A percentile compares a stretch with the other conserved stretches of the same genome.
These are phyloP conservation scores for Hypoxylon lienhwacheense DNA, from an alignment of 495 filamentous ascomycete genomes.

Conservation along the genomic window DNA sequence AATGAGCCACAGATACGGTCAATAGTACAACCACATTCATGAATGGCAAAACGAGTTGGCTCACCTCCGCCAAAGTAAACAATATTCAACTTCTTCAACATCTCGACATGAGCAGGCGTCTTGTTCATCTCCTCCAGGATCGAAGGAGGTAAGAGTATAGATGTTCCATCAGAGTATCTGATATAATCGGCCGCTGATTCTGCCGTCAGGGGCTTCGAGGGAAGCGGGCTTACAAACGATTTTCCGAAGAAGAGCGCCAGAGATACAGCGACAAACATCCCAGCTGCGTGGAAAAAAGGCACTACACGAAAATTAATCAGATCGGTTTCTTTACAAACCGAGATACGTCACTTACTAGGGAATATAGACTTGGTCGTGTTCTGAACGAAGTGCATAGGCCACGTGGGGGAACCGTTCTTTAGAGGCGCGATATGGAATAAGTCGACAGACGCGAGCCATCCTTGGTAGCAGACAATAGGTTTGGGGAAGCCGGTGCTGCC, in stretches of 20 bases:
- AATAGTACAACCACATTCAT: background rate
- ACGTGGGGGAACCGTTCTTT: slow-evolving; percentile 3
- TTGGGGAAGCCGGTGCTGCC: slow-evolving; percentile 52
- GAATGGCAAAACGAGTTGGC: background rate
- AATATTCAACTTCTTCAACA: slow-evolving; percentile 37
- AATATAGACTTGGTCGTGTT: background rate
- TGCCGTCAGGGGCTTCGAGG: slow-evolving; percentile 34
- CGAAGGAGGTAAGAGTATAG: slow-evolving; percentile 42
- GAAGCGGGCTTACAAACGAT: slow-evolving; percentile 18
- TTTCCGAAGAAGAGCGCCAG: slow-evolving; percentile 21
- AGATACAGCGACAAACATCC: slow-evolving; percentile 28
- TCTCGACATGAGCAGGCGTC: slow-evolving; percentile 28
- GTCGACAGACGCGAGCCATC: slow-evolving; percentile 6
- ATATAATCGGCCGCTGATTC: slow-evolving; percentile 39
- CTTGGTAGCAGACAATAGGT: slow-evolving; percentile 36
- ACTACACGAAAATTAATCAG: slow-evolving; percentile 30
- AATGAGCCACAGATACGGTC: background rate
- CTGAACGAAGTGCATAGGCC: background rate
- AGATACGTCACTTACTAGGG: slow-evolving; percentile 12
- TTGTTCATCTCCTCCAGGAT: slow-evolving; percentile 50
- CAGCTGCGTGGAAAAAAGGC: slow-evolving; percentile 42
- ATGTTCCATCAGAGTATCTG: slow-evolving; percentile 35
- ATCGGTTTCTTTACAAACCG: background rate
- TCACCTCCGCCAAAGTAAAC: slow-evolving; percentile 46
- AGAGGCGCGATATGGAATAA: background rate